phyloP scores from a whole-genome alignment of 2,329 filamentous ascomycete species.

The Microcyclospora pomicola region DNA sequence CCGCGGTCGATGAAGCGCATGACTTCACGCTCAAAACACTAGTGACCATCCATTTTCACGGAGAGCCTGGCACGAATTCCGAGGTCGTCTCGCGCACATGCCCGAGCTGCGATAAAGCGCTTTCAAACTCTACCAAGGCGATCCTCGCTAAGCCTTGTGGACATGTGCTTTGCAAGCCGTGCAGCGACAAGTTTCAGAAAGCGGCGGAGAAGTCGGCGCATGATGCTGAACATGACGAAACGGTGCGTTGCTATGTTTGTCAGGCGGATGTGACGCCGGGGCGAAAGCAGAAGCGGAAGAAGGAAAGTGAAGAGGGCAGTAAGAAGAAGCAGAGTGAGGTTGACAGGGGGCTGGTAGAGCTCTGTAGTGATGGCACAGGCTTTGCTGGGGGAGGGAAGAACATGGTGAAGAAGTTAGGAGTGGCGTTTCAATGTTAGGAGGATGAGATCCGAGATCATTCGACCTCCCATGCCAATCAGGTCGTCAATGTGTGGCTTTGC shows the following conservation, averaged over 20 bases:
- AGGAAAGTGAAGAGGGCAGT: slow-evolving; percentile 16
- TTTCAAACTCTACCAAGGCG: slow-evolving; percentile 72
- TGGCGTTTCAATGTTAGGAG: slow-evolving; percentile 70
- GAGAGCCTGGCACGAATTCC: slow-evolving; percentile 45
- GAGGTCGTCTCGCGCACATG: slow-evolving; percentile 42
- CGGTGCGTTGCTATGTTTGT: slow-evolving; percentile 67
- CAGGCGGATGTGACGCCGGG: slow-evolving; percentile 54
- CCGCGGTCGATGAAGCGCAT: slow-evolving; percentile 52
- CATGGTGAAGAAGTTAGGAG: slow-evolving; percentile 62
- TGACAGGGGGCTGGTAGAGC: slow-evolving; percentile 59
- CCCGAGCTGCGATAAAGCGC: slow-evolving; percentile 69
- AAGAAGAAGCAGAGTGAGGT: slow-evolving; percentile 42
- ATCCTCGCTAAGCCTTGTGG: slow-evolving; percentile 78
- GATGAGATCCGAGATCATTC: neutral
- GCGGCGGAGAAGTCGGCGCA: slow-evolving; percentile 45
- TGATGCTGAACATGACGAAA: slow-evolving; percentile 39
- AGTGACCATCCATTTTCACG: slow-evolving; percentile 61
- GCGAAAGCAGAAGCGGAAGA: slow-evolving; percentile 12
- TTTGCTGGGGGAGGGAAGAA: slow-evolving; percentile 81
- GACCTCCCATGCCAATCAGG: no score
- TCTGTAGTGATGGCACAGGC: slow-evolving; percentile 78
- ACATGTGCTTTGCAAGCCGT: slow-evolving; percentile 78
- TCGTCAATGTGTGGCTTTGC: no score
- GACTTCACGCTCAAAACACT: slow-evolving; percentile 65
- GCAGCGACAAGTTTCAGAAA: slow-evolving; percentile 70